Evolutionary conservation across 2,329 filamentous ascomycete species (phyloP).

Genomic region (Coleophoma crateriformis): DNA sequence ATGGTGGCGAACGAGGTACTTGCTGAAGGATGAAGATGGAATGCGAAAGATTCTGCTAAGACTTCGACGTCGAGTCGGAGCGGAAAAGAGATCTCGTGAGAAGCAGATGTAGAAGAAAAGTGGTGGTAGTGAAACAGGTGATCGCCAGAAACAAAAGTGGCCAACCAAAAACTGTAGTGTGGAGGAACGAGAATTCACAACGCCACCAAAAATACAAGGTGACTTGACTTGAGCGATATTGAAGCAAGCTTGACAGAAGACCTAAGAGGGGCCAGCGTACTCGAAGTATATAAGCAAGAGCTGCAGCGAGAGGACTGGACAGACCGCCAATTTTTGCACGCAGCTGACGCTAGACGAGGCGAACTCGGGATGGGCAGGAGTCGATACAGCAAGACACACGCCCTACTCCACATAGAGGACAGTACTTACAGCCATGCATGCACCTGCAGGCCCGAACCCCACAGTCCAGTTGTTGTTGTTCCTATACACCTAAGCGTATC

Average conservation of each 20-base stretch:
- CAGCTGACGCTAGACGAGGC: slow-evolving; percentile 5
- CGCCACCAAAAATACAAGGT: neutral
- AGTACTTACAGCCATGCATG: neutral
- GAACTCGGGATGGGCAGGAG: neutral
- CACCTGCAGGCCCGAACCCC: neutral
- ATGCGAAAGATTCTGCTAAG: too few relatives aligned
- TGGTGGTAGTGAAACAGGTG: too few relatives aligned
- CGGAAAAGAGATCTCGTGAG: too few relatives aligned
- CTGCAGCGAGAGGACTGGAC: neutral
- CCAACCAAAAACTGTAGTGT: too few relatives aligned
- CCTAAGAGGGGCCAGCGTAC: neutral
- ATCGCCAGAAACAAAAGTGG: too few relatives aligned
- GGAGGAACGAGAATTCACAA: neutral
- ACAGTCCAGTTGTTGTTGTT: slow-evolving; percentile 2
- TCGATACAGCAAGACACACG: too few relatives aligned
- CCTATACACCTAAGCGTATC: neutral
- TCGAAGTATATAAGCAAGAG: neutral
- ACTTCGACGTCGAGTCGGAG: too few relatives aligned
- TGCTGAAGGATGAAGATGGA: too few relatives aligned
- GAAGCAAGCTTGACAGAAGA: neutral
- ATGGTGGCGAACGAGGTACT: slow-evolving; percentile 15
- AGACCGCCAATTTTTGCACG: neutral
- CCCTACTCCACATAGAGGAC: too few relatives aligned
- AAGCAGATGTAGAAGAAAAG: too few relatives aligned
- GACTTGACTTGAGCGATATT: neutral